phyloP scores from a whole-genome alignment of 805 yeast genomes.

The Metschnikowia baotianmanensis region DNA sequence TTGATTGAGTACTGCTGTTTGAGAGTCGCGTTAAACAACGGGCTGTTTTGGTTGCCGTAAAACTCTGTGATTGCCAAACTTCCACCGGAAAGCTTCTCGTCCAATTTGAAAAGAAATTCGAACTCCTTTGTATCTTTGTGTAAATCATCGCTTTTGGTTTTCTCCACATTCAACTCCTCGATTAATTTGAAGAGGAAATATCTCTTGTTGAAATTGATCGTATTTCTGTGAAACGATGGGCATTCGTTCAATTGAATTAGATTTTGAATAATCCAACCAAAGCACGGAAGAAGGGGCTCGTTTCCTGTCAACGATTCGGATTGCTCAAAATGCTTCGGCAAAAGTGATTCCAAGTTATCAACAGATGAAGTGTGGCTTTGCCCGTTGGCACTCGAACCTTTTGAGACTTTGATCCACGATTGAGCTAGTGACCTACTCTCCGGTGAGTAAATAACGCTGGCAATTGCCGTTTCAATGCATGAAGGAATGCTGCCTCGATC shows the following conservation, averaged over 20 bases:
- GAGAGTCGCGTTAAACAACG: constrained; percentile 31
- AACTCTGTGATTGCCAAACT: constrained; percentile 36
- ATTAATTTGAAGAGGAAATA: constrained; percentile 39
- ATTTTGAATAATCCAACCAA: constrained; percentile 88
- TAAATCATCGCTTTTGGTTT: constrained; percentile 20
- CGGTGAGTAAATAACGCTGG: constrained; percentile 73
- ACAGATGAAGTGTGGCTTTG: constrained; percentile 10
- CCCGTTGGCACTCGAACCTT: constrained; percentile 13
- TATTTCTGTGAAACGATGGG: constrained; percentile 68
- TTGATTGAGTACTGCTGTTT: constrained; percentile 34
- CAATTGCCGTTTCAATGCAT: constrained; percentile 76
- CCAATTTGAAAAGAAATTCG: constrained; percentile 51
- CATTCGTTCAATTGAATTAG: constrained; percentile 60
- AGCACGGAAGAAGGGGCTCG: constrained; percentile 70
- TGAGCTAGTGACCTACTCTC: constrained; percentile 69
- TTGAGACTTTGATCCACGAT: constrained; percentile 66
- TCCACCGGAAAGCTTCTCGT: constrained; percentile 33
- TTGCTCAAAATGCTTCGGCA: constrained; percentile 28
- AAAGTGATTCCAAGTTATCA: constrained; percentile 30
- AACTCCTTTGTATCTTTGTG: constrained; percentile 43
- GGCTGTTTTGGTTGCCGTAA: constrained; percentile 25
- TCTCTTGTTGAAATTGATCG: constrained; percentile 81
- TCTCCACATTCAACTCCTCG: constrained; percentile 40
- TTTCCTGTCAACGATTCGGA: constrained; percentile 31
- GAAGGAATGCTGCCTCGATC: constrained; percentile 57